These are phyloP conservation scores for Ogataea dorogensis DNA, from an alignment of 805 yeast species.

Conservation along the genomic window DNA sequence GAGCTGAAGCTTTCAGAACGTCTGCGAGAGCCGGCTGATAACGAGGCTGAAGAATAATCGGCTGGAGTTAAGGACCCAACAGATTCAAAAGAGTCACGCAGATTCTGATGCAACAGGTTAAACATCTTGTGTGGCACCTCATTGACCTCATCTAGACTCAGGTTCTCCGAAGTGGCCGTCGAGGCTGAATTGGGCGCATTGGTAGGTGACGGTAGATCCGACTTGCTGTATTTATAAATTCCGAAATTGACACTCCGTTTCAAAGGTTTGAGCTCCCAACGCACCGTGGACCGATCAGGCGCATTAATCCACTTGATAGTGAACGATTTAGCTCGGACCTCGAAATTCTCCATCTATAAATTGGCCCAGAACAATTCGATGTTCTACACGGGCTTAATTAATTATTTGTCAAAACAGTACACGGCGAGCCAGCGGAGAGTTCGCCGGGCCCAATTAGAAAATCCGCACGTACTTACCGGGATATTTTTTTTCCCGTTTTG, in stretches of 20 bases:
- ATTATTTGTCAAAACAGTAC: conserved; percentile 8
- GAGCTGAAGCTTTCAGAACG: conserved; percentile 28
- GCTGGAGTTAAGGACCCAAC: conserved; percentile 4
- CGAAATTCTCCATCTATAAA: conserved; percentile 89
- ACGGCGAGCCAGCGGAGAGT: conserved; percentile 3
- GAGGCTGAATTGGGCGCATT: conserved; percentile 18
- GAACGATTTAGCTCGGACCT: conserved; percentile 85
- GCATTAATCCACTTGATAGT: conserved; percentile 89
- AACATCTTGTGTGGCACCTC: conserved; percentile 32
- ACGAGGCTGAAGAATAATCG: conserved; percentile 1
- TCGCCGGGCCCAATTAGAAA: conserved; percentile 3
- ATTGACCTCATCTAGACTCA: conserved; percentile 31
- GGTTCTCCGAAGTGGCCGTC: conserved; percentile 21
- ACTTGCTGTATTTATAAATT: conserved; percentile 31
- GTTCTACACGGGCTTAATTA: conserved; percentile 2
- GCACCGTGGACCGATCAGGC: conserved; percentile 60
- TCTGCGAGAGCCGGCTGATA: conserved; percentile 10
- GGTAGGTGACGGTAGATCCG: conserved; percentile 14
- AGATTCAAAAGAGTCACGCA: conserved; percentile 25
- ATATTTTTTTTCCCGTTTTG: conserved; percentile 6
- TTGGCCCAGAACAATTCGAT: too few relatives aligned
- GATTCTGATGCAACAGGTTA: conserved; percentile 17
- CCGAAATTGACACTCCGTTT: conserved; percentile 53
- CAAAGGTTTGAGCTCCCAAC: conserved; percentile 81
- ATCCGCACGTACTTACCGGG: conserved; percentile 3